Base-by-base conservation (phyloP, 768 basidiomycete species). In the Amanita phalloides region DNA sequence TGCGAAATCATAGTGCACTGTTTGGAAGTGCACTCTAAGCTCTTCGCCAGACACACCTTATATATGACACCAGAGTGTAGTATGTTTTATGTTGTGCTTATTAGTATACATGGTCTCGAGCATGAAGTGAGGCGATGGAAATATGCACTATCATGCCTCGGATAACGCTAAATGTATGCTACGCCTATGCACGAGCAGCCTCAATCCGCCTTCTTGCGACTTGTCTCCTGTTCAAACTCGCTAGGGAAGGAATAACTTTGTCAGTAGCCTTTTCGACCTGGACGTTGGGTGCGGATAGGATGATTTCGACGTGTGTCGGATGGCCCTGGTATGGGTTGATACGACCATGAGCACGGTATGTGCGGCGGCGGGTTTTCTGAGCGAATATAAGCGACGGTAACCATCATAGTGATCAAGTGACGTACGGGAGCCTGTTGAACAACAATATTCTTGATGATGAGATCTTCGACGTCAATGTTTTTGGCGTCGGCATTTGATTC, bases 281-380 rank as follows among this genome's bases (percentile, higher is more conserved):
- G 56, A 77, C 79, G 37, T 85, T 83, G 36, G 80, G 71, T 50
- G 84, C 84, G 45, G 82, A 73, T 56, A 98, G 84, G 66, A 98
- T 91, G 66, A 93, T 82, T 68, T 98, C 95, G 58, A 98, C 86
- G 64, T 98, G 96, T 69, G 85, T 87, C 38, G 96, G 96, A 72
- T 93, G 90, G 39, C 95, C 95, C 71, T 96, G 91, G 82, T 97
- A 98, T 33, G 96, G 95, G 75, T 99, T 99, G 72, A 93, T 94
- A 53, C 91, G 86, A 81, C 91, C 91, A 62, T 94, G 92, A 42
- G 90, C 90, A 71, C 96, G 91, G 82, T 96, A 98, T 58, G 96
- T 99, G 67, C 96, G 91, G 66, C 96, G 91, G 70, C 93, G 93
- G 68, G 90, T 94, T 88, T 96, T 96, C 89, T 91, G n/a, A 54